These are phyloP conservation scores for Carex pumila DNA, from an alignment of 176 grass and related monocot species.

Conservation along the genomic window DNA sequence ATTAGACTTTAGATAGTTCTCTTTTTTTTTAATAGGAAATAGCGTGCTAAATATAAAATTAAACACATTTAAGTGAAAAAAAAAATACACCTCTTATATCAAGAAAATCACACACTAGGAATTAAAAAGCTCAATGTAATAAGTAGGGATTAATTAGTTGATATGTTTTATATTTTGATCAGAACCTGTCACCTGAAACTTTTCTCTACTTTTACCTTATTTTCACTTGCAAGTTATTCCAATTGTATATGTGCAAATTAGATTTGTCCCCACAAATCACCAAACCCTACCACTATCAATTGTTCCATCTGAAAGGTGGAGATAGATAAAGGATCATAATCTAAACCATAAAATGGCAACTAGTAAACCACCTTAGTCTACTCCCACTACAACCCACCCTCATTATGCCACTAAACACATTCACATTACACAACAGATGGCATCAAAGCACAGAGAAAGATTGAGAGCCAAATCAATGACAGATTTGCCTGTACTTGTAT, in stretches of 20 bases:
- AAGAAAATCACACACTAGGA: not conserved
- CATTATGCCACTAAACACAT: not conserved
- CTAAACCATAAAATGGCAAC: not conserved
- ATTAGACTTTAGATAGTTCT: no score
- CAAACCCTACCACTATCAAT: not conserved
- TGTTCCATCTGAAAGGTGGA: not conserved
- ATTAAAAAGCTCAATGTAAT: no score
- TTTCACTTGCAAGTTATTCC: not conserved
- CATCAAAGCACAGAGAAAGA: not conserved
- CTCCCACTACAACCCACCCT: slow-evolving; percentile 4
- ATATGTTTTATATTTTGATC: not conserved
- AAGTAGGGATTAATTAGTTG: not conserved
- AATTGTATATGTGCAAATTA: not conserved
- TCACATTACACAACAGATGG: not conserved
- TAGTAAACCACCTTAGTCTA: not conserved
- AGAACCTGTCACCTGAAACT: not conserved
- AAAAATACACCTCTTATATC: not conserved
- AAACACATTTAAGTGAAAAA: not conserved
- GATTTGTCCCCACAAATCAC: not conserved
- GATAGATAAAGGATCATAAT: not conserved
- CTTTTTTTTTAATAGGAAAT: no score
- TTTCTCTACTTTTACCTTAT: not conserved
- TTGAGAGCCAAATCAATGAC: not conserved
- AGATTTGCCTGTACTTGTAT: not conserved
- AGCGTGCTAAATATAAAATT: no score